Base-by-base conservation (phyloP, 805 yeast species). In the Debaryomyces prosopidis region DNA sequence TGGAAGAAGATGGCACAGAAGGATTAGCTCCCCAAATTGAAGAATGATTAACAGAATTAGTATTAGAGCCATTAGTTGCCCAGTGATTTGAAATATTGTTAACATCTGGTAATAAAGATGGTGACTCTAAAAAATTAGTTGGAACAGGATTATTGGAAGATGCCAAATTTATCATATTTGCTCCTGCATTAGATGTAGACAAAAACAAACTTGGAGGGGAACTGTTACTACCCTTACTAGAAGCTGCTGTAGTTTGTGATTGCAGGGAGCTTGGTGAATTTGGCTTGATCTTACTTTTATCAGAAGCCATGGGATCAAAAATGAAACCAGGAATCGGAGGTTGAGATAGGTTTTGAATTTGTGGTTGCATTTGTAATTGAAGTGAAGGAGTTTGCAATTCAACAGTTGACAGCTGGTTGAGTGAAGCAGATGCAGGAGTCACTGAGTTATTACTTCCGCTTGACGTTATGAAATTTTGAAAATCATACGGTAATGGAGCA, bases 131-230 rank as follows among this genome's bases (percentile, higher is more conserved):
- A 42, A 56, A 58, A 5, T 36, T 48, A 17, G 34, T 44, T 28
- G 47, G 20, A 19, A 40, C 36, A 6, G 36, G 15, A 26, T 37
- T 33, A 19, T 32, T 9, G 15, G 42, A 28, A 15, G 41, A 6
- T 3, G 32, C 28, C 12, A 47, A 43, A 26, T 10, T 12, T 15
- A 37, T 7, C n/a, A 34, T 16, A 14, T 12, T 17, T 23, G 30
- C 10, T 2, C 40, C 41, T 14, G 31, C 15, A 16, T 33, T 41
- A 5, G 49, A 38, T 3, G 46, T 50, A 3, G 51, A 45, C 26
- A 58, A 48, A 26, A 57, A 52, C 47, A 60, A 51, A 45, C 54
- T 58, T 32, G 63, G 62, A 10, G 66, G 65, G 11, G 65, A 59
- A 42, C 42, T 48, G 32, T 50, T 57, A 32, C 40, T 44, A 7